Percentiles rank a stretch among this genome's conserved stretches.
Conservation (phyloP, 306 rosid genomes). For the Boehmeria nivea region DNA sequence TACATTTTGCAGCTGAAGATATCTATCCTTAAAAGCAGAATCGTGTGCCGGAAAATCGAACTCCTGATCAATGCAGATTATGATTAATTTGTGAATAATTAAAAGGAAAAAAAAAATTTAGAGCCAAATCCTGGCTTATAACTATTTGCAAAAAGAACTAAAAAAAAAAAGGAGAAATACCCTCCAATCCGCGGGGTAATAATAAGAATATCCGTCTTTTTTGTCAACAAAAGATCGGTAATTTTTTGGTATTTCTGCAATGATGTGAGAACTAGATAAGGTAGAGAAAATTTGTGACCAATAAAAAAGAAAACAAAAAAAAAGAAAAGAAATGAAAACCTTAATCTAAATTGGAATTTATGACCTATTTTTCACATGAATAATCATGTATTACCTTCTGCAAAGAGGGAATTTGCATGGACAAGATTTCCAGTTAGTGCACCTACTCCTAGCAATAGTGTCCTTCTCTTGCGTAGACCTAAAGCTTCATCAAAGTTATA, state of each 20-base stretch:
- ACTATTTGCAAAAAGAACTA: no score
- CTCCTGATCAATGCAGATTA: constrained; percentile 41
- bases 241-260: constrained; percentile 57
- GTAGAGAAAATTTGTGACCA: no score
- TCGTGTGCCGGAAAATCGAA: constrained; percentile 94
- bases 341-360: no score
- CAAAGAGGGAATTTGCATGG: constrained; percentile 46
- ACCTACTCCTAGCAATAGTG: constrained; percentile 67
- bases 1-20: constrained; percentile 74
- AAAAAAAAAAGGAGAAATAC: constrained; percentile 22
- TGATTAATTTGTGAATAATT: background rate
- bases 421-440: constrained; percentile 54
- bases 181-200: constrained; percentile 93
- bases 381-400: constrained; percentile 52
- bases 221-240: constrained; percentile 73
- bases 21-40: constrained; percentile 89
- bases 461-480: constrained; percentile 73
- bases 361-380: background rate
- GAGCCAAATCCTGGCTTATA: no score
- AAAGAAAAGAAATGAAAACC: no score
- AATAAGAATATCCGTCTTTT: constrained; percentile 77
- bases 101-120: background rate
- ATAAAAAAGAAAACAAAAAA: background rate
- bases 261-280: no score
- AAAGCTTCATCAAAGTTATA: background rate